Base-by-base conservation (phyloP, 768 basidiomycete genomes). In the Phylloporus scabripes region DNA sequence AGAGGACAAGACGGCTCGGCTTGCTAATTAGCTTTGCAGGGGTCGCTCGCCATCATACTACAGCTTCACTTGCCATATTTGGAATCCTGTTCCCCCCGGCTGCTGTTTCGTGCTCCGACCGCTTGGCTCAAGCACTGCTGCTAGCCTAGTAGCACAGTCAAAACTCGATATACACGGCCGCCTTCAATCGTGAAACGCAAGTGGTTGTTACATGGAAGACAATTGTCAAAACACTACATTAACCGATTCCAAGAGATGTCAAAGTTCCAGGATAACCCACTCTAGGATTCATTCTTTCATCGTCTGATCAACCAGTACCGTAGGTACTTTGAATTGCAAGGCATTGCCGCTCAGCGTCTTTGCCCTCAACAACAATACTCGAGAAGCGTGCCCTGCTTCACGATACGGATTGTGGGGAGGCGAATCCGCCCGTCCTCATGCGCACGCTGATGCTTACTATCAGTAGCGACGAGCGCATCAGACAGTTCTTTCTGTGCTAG, bases 1-100 rank as follows among this genome's bases (percentile, higher is more conserved):
- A 48, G 54, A 50, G 40, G 53, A 50, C 15, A 23, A 46, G 26
- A 28, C 14, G 40, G 49, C 49, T 56, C 51, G 59, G 49, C 57
- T 60, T 45, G 53, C 51, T 54, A 55, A 58, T 65, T 56, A 55
- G 56, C 62, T 53, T 54, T 45, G 60, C 53, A 62, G 60, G 56
- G 56, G 58, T 55, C 50, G 45, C 51, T 50, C 44, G 50, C 49
- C 52, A 59, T 63, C 52, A 45, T 60, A 52, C 43, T 58, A 53
- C 43, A 50, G 51, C 48, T 50, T 28, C 49, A 48, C 26, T 51
- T 50, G 23, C 59, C 59, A 23, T 42, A 44, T 65, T 59, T 56
- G 63, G 63, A 54, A 64, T 31, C 24, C 57, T 65, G 56, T 56
- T 63, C 49, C 53, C 49, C 41, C 40, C 54, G 36, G 54, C 28